A percentile compares a stretch with the other conserved stretches of the same genome.
phyloP scores from a whole-genome alignment of 108 stramenopile species.

The Cyclotella choctawhatcheeana region DNA sequence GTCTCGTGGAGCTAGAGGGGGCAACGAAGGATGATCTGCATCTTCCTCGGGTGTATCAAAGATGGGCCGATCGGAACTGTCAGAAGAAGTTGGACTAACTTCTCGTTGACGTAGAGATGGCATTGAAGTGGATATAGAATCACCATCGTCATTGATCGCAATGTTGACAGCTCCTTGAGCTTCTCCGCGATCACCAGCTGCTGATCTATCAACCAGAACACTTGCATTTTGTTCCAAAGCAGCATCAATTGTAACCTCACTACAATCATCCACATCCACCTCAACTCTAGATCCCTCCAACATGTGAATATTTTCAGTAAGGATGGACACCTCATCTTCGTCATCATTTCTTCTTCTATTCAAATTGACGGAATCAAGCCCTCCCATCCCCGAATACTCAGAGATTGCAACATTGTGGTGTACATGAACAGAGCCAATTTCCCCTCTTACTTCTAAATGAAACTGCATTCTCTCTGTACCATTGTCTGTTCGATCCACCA shows the following conservation, averaged over 20 bases:
- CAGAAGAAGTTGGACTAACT: background rate
- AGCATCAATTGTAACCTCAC: background rate
- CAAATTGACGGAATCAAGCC: conserved; percentile 2
- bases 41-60: background rate
- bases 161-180: background rate
- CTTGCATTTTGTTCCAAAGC: background rate
- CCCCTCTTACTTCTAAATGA: no score
- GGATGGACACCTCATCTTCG: background rate
- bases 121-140: background rate
- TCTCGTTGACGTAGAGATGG: background rate
- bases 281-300: background rate
- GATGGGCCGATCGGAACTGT: background rate
- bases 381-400: no score
- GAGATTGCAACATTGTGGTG: no score
- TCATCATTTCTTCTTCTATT: background rate
- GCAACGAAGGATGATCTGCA: background rate
- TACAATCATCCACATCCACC: background rate
- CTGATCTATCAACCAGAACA: background rate
- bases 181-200: background rate
- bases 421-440: no score
- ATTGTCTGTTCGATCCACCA: no score
- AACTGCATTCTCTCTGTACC: no score
- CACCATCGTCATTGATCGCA: background rate
- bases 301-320: background rate
- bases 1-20: background rate